Percentiles rank a stretch among this genome's conserved stretches.
phyloP scores from a whole-genome alignment of 2,329 filamentous ascomycete species.

The Neopestalotiopsis sp. region DNA sequence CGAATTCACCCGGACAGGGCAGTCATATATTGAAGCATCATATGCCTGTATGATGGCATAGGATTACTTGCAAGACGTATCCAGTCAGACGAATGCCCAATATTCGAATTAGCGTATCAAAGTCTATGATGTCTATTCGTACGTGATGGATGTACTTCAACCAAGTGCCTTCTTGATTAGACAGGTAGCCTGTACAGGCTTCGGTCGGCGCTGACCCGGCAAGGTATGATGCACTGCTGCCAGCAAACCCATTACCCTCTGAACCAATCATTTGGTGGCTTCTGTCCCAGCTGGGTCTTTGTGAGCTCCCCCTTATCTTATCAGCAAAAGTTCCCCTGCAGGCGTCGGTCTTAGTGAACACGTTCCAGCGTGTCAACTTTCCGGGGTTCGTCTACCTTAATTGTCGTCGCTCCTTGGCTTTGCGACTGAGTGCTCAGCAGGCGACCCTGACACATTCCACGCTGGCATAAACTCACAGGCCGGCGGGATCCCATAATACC shows the following conservation, averaged over 20 bases:
- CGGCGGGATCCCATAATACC: background rate
- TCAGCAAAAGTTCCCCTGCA: conserved; percentile 17
- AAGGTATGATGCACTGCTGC: too few species aligned
- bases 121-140: too few species aligned
- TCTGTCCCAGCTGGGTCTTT: background rate
- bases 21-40: too few species aligned
- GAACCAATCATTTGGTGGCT: background rate
- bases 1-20: too few species aligned
- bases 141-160: too few species aligned
- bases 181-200: too few species aligned
- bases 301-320: conserved; percentile 11
- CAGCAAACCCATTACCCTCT: background rate
- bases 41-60: too few species aligned
- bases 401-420: conserved; percentile 1
- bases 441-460: conserved; percentile 1
- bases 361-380: conserved; percentile 17
- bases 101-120: too few species aligned
- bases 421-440: background rate
- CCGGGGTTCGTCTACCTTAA: conserved; percentile 5
- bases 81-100: too few species aligned
- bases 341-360: conserved; percentile 23
- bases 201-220: too few species aligned
- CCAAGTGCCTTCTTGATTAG: too few species aligned
- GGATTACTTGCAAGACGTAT: too few species aligned
- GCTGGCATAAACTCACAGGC: conserved; percentile 12